Percentiles rank a stretch among this genome's conserved stretches.
Evolutionary conservation across 495 filamentous ascomycete genomes (phyloP).

Genomic region (Thermothielavioides terrestris): DNA sequence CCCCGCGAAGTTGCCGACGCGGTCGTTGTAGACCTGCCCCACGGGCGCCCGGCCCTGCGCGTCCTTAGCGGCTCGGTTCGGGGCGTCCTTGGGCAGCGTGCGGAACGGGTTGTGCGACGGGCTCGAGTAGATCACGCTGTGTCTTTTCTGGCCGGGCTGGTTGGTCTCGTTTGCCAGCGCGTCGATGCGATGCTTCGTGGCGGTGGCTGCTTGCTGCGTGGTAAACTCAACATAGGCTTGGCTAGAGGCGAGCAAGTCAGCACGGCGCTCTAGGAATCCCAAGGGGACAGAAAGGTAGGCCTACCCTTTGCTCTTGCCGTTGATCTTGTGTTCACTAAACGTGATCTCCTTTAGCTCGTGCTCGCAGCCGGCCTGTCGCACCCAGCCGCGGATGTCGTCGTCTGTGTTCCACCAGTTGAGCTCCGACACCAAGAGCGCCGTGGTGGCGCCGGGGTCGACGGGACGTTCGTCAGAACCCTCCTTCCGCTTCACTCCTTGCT

Average conservation of each 20-base stretch:
- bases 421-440: conserved; percentile 75
- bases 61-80: conserved; percentile 62
- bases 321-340: conserved; percentile 97
- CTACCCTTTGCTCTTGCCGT: conserved; percentile 96
- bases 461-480: conserved; percentile 65
- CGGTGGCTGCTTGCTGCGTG: conserved; percentile 75
- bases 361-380: conserved; percentile 64
- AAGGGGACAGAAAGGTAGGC: conserved; percentile 15
- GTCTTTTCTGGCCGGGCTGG: conserved; percentile 52
- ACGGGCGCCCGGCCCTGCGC: conserved; percentile 31
- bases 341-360: conserved; percentile 85
- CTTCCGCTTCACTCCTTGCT: conserved; percentile 71
- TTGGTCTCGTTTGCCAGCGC: conserved; percentile 34
- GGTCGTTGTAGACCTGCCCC: conserved; percentile 19
- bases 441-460: conserved; percentile 73
- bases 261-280: neutral
- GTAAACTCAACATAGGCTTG: conserved; percentile 87
- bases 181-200: conserved; percentile 76
- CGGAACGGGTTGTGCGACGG: conserved; percentile 78
- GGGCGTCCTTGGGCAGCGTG: conserved; percentile 85
- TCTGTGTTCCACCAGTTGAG: conserved; percentile 96
- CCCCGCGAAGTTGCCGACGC: conserved; percentile 29
- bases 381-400: conserved; percentile 88
- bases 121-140: conserved; percentile 65
- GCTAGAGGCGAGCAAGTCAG: conserved; percentile 36